A percentile compares a stretch with the other conserved stretches of the same genome.
These are phyloP conservation scores for Fragilariopsis cylindrus DNA, from an alignment of 108 stramenopile genomes.

Conservation along the genomic window DNA sequence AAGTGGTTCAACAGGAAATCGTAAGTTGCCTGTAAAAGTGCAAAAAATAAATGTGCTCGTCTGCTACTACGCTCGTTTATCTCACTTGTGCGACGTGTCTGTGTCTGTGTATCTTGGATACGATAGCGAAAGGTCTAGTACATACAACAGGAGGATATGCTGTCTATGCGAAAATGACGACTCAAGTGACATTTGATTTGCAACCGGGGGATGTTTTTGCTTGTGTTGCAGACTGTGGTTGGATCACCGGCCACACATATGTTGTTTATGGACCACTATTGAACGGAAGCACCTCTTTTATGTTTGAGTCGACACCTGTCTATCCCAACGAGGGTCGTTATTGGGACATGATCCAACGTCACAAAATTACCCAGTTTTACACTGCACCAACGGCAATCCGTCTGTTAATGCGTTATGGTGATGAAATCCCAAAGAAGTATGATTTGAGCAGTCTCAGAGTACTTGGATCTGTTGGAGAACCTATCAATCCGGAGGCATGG, in stretches of 20 bases:
- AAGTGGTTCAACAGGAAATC: constrained; percentile 93
- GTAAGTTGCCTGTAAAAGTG: constrained; percentile 46
- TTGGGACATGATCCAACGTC: constrained; percentile 92
- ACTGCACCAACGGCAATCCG: constrained; percentile 98
- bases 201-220: constrained; percentile 86
- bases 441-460: constrained; percentile 85
- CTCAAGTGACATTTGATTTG: constrained; percentile 81
- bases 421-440: constrained; percentile 80
- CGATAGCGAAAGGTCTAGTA: constrained; percentile 60
- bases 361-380: constrained; percentile 86
- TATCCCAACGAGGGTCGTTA: constrained; percentile 95
- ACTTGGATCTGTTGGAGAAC: constrained; percentile 97
- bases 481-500: constrained; percentile 99
- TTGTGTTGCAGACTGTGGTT: constrained; percentile 97
- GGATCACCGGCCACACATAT: constrained; percentile 98
- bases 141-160: constrained; percentile 97
- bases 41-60: not conserved
- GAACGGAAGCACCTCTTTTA: constrained; percentile 91
- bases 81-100: not conserved
- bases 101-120: not conserved
- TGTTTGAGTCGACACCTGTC: constrained; percentile 95
- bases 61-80: not conserved
- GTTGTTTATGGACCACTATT: constrained; percentile 95
- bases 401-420: constrained; percentile 94
- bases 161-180: constrained; percentile 86